Evolutionary conservation across 768 basidiomycete genomes (phyloP).

Genomic region (Galerina marginata): DNA sequence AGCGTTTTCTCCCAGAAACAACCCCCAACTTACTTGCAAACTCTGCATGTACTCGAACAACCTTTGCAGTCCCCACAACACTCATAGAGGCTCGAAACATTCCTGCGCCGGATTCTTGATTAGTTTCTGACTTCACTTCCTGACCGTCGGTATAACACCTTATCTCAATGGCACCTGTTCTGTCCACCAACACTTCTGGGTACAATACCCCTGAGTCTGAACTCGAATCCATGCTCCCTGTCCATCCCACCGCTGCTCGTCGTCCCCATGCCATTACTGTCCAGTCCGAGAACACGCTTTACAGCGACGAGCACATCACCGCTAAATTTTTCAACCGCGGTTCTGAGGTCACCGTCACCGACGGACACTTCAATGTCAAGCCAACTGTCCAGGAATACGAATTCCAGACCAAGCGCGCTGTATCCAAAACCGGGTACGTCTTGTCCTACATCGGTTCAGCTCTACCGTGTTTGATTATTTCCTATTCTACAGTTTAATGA

Average conservation of each 20-base stretch:
- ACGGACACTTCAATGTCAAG: slow-evolving; percentile 79
- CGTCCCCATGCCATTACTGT: slow-evolving; percentile 79
- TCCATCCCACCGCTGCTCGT: slow-evolving; percentile 88
- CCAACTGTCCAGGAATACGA: slow-evolving; percentile 84
- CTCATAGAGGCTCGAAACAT: slow-evolving; percentile 87
- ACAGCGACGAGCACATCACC: slow-evolving; percentile 83
- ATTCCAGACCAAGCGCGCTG: slow-evolving; percentile 88
- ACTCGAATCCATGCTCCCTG: slow-evolving; percentile 69
- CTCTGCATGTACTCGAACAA: slow-evolving; percentile 95
- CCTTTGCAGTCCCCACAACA: slow-evolving; percentile 88
- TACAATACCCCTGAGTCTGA: slow-evolving; percentile 75
- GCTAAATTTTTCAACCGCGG: slow-evolving; percentile 84
- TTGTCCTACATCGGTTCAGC: slow-evolving; percentile 1
- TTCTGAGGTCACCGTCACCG: slow-evolving; percentile 67
- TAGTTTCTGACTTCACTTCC: slow-evolving; percentile 42
- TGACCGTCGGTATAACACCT: slow-evolving; percentile 32
- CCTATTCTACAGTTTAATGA: slow-evolving; percentile 73
- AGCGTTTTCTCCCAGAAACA: too few species aligned
- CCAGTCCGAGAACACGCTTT: slow-evolving; percentile 79
- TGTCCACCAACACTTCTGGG: slow-evolving; percentile 60
- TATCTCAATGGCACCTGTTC: slow-evolving; percentile 54
- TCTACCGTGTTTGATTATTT: slow-evolving; percentile 18
- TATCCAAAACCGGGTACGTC: slow-evolving; percentile 90
- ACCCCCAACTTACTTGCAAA: slow-evolving; percentile 40
- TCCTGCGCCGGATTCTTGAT: slow-evolving; percentile 71